These are phyloP conservation scores for Zygnema circumcarinatum DNA, from an alignment of 139 green algal genomes.

Conservation along the genomic window DNA sequence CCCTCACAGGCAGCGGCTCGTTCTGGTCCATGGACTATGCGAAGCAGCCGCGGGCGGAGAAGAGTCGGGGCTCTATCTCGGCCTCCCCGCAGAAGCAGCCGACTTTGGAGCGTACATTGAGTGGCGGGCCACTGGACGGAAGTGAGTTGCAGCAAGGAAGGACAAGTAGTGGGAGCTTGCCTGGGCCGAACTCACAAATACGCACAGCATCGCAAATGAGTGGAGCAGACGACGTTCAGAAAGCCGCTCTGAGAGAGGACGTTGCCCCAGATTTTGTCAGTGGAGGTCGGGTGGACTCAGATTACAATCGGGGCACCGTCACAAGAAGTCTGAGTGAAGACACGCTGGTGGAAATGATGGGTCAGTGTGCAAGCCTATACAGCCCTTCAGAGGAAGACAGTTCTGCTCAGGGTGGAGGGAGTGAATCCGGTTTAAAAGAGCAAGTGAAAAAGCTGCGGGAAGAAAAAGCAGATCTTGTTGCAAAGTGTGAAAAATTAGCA, in stretches of 20 bases:
- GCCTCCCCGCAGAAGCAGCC: background rate
- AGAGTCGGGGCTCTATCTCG: background rate
- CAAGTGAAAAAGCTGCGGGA: background rate
- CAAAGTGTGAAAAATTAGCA: background rate
- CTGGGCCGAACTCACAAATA: too few relatives aligned
- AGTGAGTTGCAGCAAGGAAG: too few relatives aligned
- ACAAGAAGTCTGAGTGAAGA: background rate
- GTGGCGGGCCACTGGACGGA: too few relatives aligned
- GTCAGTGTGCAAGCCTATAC: background rate
- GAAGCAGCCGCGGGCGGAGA: background rate
- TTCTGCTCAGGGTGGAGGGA: background rate
- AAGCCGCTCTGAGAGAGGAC: too few relatives aligned
- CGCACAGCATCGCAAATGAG: too few relatives aligned
- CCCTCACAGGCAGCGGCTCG: background rate
- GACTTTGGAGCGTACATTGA: too few relatives aligned
- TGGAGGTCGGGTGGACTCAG: too few relatives aligned
- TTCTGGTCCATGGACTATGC: background rate
- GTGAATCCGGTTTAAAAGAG: background rate
- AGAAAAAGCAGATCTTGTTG: slow-evolving; percentile 2
- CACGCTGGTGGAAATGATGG: background rate
- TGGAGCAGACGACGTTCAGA: too few relatives aligned
- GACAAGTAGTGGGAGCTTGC: too few relatives aligned
- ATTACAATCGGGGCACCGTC: too few relatives aligned
- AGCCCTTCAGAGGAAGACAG: background rate
- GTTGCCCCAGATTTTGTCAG: background rate